These are phyloP conservation scores for Scheffersomyces cryptocercus DNA, from an alignment of 1,139 yeast genomes.

Conservation along the genomic window DNA sequence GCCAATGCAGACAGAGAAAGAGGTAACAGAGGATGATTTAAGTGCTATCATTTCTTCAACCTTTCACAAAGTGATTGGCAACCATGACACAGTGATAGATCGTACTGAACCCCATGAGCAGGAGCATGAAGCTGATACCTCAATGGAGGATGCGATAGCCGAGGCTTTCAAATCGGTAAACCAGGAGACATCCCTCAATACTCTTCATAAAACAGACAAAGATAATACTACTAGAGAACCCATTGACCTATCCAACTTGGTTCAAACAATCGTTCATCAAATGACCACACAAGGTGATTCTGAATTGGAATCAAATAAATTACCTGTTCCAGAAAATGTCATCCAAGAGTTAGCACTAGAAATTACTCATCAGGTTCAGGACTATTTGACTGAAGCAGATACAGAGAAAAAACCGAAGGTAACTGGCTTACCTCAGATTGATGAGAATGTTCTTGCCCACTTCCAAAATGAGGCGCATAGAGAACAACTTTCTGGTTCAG, in stretches of 20 bases:
- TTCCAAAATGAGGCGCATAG: conserved; percentile 39
- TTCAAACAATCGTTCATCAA: conserved; percentile 23
- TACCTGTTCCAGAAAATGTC: conserved; percentile 21
- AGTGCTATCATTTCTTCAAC: conserved; percentile 18
- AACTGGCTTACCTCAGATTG: conserved; percentile 34
- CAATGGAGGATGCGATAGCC: conserved; percentile 33
- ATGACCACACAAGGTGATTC: conserved; percentile 13
- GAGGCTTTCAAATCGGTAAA: conserved; percentile 35
- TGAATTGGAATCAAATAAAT: conserved; percentile 4
- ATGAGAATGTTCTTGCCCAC: conserved; percentile 40
- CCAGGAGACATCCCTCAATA: neutral
- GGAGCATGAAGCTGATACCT: conserved; percentile 11
- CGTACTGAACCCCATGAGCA: neutral
- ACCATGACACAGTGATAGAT: conserved; percentile 3
- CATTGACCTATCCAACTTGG: conserved; percentile 20
- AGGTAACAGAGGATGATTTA: conserved; percentile 15
- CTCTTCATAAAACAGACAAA: conserved; percentile 3
- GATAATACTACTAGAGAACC: conserved; percentile 5
- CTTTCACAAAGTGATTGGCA: conserved; percentile 12
- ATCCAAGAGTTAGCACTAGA: conserved; percentile 36
- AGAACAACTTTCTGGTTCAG: conserved; percentile 9
- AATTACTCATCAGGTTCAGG: conserved; percentile 36
- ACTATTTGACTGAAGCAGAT: conserved; percentile 17
- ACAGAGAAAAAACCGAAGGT: conserved; percentile 9
- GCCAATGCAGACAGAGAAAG: conserved; percentile 1